Evolutionary conservation across 345 rosid genomes (phyloP).

Genomic region (Mangifera indica): DNA sequence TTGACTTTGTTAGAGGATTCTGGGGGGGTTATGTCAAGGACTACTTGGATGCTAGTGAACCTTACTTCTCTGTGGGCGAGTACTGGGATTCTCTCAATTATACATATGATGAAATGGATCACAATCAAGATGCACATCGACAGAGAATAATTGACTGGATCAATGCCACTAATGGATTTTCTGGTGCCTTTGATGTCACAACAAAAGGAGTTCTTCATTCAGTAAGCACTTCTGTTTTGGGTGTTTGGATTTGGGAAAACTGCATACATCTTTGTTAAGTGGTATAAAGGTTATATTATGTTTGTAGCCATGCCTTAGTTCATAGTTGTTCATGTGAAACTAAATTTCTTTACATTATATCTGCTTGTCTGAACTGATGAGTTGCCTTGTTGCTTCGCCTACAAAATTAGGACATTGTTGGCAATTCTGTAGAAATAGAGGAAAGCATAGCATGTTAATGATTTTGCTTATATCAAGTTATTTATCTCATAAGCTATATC

Average conservation of each 20-base stretch:
- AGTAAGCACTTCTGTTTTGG: slow-evolving; percentile 38
- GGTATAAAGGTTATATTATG: neutral
- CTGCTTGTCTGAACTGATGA: neutral
- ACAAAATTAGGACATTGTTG: neutral
- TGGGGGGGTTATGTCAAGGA: slow-evolving; percentile 99
- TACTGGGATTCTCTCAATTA: slow-evolving; percentile 95
- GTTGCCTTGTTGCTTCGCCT: neutral
- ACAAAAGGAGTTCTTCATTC: slow-evolving; percentile 93
- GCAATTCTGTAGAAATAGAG: neutral
- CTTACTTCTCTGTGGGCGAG: slow-evolving; percentile 90
- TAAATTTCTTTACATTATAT: neutral
- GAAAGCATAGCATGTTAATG: neutral
- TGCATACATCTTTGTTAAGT: neutral
- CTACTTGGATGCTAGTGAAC: slow-evolving; percentile 81
- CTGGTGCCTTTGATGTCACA: slow-evolving; percentile 97
- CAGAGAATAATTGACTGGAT: slow-evolving; percentile 95
- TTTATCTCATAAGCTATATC: neutral
- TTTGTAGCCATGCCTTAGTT: neutral
- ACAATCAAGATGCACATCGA: slow-evolving; percentile 92
- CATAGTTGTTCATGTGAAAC: neutral
- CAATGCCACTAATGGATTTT: slow-evolving; percentile 74
- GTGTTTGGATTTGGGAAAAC: slow-evolving; percentile 3
- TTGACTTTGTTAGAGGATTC: slow-evolving; percentile 95
- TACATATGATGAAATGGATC: slow-evolving; percentile 85
- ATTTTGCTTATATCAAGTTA: neutral